Base-by-base conservation (phyloP, 495 filamentous ascomycete genomes). In the Parathielavia hyrcaniae region DNA sequence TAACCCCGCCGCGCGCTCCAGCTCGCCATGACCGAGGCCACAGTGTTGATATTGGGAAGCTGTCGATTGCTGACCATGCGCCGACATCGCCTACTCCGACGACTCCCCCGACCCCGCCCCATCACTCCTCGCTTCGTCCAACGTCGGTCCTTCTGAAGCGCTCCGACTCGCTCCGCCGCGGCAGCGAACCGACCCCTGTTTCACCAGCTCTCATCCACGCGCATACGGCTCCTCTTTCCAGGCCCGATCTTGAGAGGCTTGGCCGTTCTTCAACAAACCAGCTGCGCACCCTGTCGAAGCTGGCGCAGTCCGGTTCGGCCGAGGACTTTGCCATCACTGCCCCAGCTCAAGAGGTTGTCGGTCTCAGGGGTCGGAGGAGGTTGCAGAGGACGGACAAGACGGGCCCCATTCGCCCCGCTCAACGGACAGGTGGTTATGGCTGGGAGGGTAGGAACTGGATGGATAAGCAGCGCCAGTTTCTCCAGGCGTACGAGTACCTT, bases 401-500 rank as follows among this genome's bases (percentile, higher is more conserved):
- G 51, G 75, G 71, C 43, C 65, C 75, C 9, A 68, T 69, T 57
- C 75, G 75, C 6, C 70, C 70, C 23, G 79, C 75, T 53, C 81
- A 66, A 57, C 79, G 73, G 66, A 72, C 63, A 67, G 77, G 71
- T 71, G 73, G 68, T 69, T 84, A 74, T 75, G 76, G 85, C 52
- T 97, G 90, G 86, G 86, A 85, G 54, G 89, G 86, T 17, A 83
- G 89, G 44, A 96, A 90, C 65, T 97, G 93, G 95, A 97, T 99
- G 91, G 95, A 99, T 69, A 90, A 93, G 68, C 90, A 97, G 69
- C 81, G 95, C 50, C 91, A 97, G 67, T 97, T 96, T 67, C 75
- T 97, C 36, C 90, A 96, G 71, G 95, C 95, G 11, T 99, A 99
- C 67, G 95, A 99, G 70, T 99, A 99, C 67, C 83, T 99, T 41